phyloP scores from a whole-genome alignment of 805 yeast species.

The Wickerhamomyces chaumierensis region DNA sequence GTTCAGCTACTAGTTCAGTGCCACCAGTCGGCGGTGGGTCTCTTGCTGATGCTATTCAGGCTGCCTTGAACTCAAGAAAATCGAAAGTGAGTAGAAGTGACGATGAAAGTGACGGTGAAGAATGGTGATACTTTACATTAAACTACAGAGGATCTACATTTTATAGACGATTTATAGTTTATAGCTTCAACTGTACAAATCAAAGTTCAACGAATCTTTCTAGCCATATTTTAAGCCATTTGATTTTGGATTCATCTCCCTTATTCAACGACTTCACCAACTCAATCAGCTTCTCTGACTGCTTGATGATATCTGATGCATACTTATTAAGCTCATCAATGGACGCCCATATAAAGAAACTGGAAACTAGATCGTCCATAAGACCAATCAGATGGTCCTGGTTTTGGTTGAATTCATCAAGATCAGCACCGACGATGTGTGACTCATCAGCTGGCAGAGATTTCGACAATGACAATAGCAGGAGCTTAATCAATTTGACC shows the following conservation, averaged over 20 bases:
- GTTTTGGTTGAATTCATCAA: slow-evolving; percentile 35
- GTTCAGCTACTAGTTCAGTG: slow-evolving; percentile 26
- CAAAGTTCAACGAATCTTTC: slow-evolving; percentile 23
- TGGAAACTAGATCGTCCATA: slow-evolving; percentile 50
- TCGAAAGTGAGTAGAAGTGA: slow-evolving; percentile 72
- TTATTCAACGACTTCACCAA: slow-evolving; percentile 34
- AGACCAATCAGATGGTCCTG: slow-evolving; percentile 32
- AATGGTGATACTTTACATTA: too few species aligned
- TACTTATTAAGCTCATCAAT: slow-evolving; percentile 17
- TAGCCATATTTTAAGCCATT: slow-evolving; percentile 48
- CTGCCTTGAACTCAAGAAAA: slow-evolving; percentile 76
- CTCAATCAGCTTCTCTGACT: slow-evolving; percentile 9
- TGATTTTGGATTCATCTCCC: slow-evolving; percentile 38
- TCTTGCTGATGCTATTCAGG: slow-evolving; percentile 80
- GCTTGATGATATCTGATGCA: slow-evolving; percentile 20
- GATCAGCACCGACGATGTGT: slow-evolving; percentile 25
- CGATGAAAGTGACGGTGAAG: slow-evolving; percentile 74
- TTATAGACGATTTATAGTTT: too few species aligned
- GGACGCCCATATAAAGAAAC: slow-evolving; percentile 31
- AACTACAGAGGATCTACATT: too few species aligned
- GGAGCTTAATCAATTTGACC: slow-evolving; percentile 43
- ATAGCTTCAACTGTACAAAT: too few species aligned
- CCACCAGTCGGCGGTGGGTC: slow-evolving; percentile 45
- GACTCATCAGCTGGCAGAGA: slow-evolving; percentile 35
- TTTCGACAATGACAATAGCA: slow-evolving; percentile 47